Evolutionary conservation across 805 yeast genomes (phyloP).

Genomic region (Teunomyces barrocoloradensis): DNA sequence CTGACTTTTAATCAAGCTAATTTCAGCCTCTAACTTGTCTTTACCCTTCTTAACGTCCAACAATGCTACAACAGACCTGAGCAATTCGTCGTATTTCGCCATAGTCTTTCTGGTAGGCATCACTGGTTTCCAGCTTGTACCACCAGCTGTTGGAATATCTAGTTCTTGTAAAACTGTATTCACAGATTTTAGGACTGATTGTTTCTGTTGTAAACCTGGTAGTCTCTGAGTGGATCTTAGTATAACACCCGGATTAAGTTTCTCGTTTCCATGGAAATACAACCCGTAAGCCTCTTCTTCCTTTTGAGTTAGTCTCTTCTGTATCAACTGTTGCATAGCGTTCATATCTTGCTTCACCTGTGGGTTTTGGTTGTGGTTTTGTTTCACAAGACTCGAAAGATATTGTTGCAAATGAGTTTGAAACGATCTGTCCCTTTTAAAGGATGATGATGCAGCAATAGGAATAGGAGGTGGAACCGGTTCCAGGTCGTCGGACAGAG

Average conservation of each 20-base stretch:
- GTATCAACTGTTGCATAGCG: slow-evolving; percentile 43
- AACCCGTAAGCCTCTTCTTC: slow-evolving; percentile 88
- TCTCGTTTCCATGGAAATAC: slow-evolving; percentile 66
- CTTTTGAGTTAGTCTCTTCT: slow-evolving; percentile 60
- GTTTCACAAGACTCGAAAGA: slow-evolving; percentile 35
- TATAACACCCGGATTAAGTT: slow-evolving; percentile 74
- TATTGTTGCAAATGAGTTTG: slow-evolving; percentile 47
- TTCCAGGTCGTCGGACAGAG: slow-evolving; percentile 19
- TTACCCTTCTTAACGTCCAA: slow-evolving; percentile 82
- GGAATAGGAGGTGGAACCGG: slow-evolving; percentile 61
- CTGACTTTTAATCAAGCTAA: slow-evolving; percentile 41
- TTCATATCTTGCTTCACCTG: slow-evolving; percentile 34
- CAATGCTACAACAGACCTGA: slow-evolving; percentile 65
- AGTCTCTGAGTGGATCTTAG: slow-evolving; percentile 63
- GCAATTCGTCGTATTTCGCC: slow-evolving; percentile 70
- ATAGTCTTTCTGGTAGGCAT: slow-evolving; percentile 83
- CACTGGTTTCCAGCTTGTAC: slow-evolving; percentile 62
- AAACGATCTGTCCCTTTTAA: slow-evolving; percentile 38
- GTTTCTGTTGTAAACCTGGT: slow-evolving; percentile 51
- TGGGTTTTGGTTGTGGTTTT: slow-evolving; percentile 23
- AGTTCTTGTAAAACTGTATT: slow-evolving; percentile 72
- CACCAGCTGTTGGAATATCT: slow-evolving; percentile 61
- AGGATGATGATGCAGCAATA: slow-evolving; percentile 52
- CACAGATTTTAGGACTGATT: slow-evolving; percentile 73
- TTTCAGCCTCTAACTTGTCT: slow-evolving; percentile 85